Base-by-base conservation (phyloP, 2,329 filamentous ascomycete genomes). In the Sarocladiaceae sp. region DNA sequence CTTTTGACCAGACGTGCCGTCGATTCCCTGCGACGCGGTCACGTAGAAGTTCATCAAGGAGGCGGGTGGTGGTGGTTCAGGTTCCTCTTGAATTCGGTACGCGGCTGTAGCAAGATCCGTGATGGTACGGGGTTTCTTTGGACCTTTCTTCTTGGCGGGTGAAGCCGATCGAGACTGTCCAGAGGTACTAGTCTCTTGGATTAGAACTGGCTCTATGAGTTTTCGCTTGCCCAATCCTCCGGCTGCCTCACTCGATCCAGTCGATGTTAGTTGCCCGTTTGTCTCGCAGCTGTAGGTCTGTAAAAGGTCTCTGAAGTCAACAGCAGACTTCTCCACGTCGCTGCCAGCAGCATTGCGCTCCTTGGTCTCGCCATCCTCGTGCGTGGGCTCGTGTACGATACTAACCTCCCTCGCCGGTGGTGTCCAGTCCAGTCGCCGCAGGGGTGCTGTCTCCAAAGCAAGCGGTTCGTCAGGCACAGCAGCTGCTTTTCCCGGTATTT, bases 91-190 rank as follows among this genome's bases (percentile, higher is more conserved):
- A 3, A 52, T 55, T 11, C 57, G 55, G 56, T 90, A 93, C 4
- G 80, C 78, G 11, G 85, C 82, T 1, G 82, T 91, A 10, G 87
- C 85, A 41, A 86, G 66, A 32, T 80, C 85, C 0, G 88, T 95
- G 46, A 95, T 82, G 0, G 88, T 94, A 32, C 79, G 80, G 0
- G 81, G 65, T 59, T 84, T 90, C 60, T 78, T 81, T 3, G 73
- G 65, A 4, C 69, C 67, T 51, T 79, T 83, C 18, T 63, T 58
- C 55, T 76, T 78, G 1, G 54, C 50, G 0, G 64, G 64, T 1
- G 63, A 62, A 15, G 54, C 59, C 33, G 40, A 43, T 13, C 40
- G 26, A 4, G 26, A 43, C 5, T 27, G 26, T 15, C 23, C 40
- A 13, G 47, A 50, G 40, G 50, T 50, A 45, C 52, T 45, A 13